Conservation (phyloP, 2,329 filamentous ascomycete genomes). For the Pseudogymnoascus sp. region DNA sequence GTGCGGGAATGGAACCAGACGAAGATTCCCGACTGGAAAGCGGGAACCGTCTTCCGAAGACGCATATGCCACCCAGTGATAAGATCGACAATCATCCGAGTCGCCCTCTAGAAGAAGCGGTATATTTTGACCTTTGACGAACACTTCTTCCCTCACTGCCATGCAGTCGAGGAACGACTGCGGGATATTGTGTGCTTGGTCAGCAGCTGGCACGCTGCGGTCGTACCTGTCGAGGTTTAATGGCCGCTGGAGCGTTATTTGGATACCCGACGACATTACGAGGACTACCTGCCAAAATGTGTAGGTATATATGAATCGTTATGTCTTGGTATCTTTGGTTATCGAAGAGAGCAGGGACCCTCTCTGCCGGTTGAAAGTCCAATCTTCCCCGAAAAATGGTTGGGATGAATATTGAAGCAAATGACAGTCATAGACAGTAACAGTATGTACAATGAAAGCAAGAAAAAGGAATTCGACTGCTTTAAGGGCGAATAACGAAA, state of each 20-base stretch:
- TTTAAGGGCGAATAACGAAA: not conserved
- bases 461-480: not conserved
- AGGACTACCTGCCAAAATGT: not conserved
- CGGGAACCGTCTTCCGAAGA: constrained; percentile 38
- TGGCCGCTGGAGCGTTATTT: constrained; percentile 30
- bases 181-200: constrained; percentile 43
- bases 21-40: constrained; percentile 64
- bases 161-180: constrained; percentile 55
- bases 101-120: constrained; percentile 68
- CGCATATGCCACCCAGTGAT: constrained; percentile 83
- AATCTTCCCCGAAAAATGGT: not conserved
- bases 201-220: constrained; percentile 31
- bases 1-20: constrained; percentile 76
- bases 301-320: not conserved
- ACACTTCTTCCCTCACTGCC: constrained; percentile 53
- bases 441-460: not conserved
- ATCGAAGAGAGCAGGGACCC: not conserved
- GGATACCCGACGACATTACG: not conserved
- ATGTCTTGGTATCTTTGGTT: not conserved
- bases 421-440: not conserved
- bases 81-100: constrained; percentile 67
- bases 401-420: not conserved
- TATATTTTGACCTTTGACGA: constrained; percentile 51
- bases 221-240: constrained; percentile 43
- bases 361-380: not conserved